These are phyloP conservation scores for Tolypocladium sp. DNA, from an alignment of 2,329 filamentous ascomycete species.

Conservation along the genomic window DNA sequence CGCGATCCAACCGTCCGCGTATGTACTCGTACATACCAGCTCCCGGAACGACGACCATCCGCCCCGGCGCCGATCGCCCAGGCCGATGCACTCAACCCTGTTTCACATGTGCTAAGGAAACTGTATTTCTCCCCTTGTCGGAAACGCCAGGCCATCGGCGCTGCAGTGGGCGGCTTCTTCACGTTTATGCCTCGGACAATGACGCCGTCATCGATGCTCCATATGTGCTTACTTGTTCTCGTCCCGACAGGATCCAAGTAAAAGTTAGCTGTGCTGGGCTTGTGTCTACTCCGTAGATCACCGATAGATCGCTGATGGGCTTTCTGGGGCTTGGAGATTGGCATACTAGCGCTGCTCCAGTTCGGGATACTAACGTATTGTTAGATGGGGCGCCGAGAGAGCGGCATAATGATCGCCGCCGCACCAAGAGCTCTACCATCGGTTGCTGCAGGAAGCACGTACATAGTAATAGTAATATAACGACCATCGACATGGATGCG, in stretches of 20 bases:
- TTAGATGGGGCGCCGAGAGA: neutral
- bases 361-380: neutral
- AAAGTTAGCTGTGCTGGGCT: neutral
- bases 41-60: neutral
- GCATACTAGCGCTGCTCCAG: neutral
- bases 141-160: neutral
- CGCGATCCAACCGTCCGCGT: too few species aligned
- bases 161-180: neutral
- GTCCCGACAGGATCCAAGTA: neutral
- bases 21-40: too few species aligned
- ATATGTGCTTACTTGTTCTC: neutral
- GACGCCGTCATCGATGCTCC: neutral
- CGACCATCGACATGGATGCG: neutral
- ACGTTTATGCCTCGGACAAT: neutral
- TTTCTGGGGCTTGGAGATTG: neutral
- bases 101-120: neutral
- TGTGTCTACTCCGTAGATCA: too few species aligned
- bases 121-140: too few species aligned
- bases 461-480: neutral
- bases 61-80: neutral
- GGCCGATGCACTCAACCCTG: neutral
- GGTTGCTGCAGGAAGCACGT: too few species aligned
- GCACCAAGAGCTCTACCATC: neutral
- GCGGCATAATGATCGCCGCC: neutral
- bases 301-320: neutral